Evolutionary conservation across 257 asterid genomes (phyloP), one percentile per base, ranked within the genome.

Genomic region (Przewalskia tangutica): DNA sequence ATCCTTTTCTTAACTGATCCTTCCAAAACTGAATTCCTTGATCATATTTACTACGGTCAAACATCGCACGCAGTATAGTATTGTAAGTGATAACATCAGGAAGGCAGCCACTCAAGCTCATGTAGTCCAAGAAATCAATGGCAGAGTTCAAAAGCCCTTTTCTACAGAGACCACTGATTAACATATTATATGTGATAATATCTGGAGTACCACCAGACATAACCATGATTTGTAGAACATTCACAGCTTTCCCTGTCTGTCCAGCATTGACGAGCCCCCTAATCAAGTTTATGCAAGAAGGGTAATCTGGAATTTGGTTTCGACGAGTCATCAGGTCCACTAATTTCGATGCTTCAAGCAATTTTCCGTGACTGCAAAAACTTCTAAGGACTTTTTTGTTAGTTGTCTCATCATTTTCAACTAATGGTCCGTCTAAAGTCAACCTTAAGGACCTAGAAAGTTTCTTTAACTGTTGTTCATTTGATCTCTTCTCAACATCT

Each of bases 171-270:
- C 97, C 91, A 68, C 98, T 91, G 75, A 95, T 86, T 66, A 95
- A 71, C 98, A 93, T 93, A 90, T 95, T 95, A 79, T 93, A 92
- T 13, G 98, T 95, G 77, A 95, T 95, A 73, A 89, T 81, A 81
- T 93, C 98, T n/a, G 97, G 98, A 80, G 91, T 76, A 75, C 98
- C 97, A 83, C 98, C 98, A 13, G 95, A 90, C 97, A 93, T 89
- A 62, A 95, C 92, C 97, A 93, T 90, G 77, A 90, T 64, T 18
- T 89, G 90, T 66, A 95, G 91, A 82, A 92, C 90, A 84, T 79
- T 86, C n/a, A 76, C 90, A 32, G 98, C 98, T 87, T 85, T 90
- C 81, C 84, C 91, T 1, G 86, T 81, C 67, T 66, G 90, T 62
- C 89, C 90, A 51, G 82, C 63, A 81, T 93, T 91, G 77, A 89